These are phyloP conservation scores for Monosporascus sp. DNA, from an alignment of 2,329 filamentous ascomycete genomes.

Conservation along the genomic window DNA sequence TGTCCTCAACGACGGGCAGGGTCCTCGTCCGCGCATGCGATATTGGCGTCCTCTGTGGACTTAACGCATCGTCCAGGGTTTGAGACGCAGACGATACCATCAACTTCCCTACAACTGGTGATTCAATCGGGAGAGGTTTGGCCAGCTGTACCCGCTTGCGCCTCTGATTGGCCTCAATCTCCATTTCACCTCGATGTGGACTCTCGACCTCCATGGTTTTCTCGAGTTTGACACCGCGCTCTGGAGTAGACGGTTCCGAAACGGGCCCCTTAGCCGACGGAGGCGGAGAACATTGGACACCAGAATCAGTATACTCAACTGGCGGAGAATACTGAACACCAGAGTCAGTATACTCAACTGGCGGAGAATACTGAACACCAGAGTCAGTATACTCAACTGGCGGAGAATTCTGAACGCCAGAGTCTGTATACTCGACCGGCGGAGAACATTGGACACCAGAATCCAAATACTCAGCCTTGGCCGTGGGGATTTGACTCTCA, in stretches of 20 bases:
- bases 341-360: constrained; percentile 23
- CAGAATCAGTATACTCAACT: no score
- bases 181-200: constrained; percentile 42
- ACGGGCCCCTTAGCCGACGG: constrained; percentile 58
- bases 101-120: constrained; percentile 31
- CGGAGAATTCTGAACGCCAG: constrained; percentile 78
- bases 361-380: constrained; percentile 80
- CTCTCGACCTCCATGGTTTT: constrained; percentile 39
- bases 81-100: constrained; percentile 65
- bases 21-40: constrained; percentile 39
- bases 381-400: constrained; percentile 67
- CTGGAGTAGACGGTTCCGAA: constrained; percentile 36
- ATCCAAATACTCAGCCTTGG: constrained; percentile 59
- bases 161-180: constrained; percentile 69
- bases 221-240: constrained; percentile 35
- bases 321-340: constrained; percentile 45
- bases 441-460: constrained; percentile 57
- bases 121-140: constrained; percentile 45
- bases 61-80: constrained; percentile 56
- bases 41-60: constrained; percentile 61
- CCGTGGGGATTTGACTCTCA: constrained; percentile 30
- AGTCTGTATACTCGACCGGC: constrained; percentile 59
- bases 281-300: constrained; percentile 45
- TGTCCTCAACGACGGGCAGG: constrained; percentile 30
- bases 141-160: constrained; percentile 60